Base-by-base conservation (phyloP, 306 rosid genomes). In the Pachyrhizus erosus region DNA sequence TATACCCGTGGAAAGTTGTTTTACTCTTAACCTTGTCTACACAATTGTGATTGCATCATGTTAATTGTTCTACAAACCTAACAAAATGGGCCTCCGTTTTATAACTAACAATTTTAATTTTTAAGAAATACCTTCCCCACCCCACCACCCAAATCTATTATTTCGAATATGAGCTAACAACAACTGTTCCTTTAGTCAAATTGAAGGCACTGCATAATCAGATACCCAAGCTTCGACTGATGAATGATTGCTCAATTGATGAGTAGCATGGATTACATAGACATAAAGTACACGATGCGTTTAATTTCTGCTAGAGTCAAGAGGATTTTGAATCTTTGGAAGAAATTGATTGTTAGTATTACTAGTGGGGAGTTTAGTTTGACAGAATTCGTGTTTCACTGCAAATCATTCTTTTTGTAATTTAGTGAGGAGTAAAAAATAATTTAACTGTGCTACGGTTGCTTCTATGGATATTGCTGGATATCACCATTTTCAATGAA, bases 141-240 rank as follows among this genome's bases (percentile, higher is more conserved):
- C n/a, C n/a, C n/a, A n/a, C n/a, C n/a, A n/a, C n/a, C n/a, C n/a
- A n/a, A n/a, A n/a, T n/a, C n/a, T n/a, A n/a, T n/a, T n/a, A n/a
- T n/a, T n/a, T n/a, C n/a, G n/a, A n/a, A n/a, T n/a, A 96, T 87
- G 98, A 98, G 70, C 87, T 97, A 78, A 97, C 99, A 15, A 96
- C 99, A 39, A 89, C 93, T 27, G 93, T 84, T 77, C 98, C 99
- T 42, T 86, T 96, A 3, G 97, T 96, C 23, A 90, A 90, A 90
- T 76, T 93, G 91, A 97, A 87, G 87, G 93, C 90, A n/a, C 82
- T 96, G 91, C 97, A 86, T 87, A 87, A 85, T 87, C 94, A 96
- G 80, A 79, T 93, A 52, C 86, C 88, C 77, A 92, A 89, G 88
- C 86, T 91, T 78, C 83, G 86, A 29, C 66, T 75, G 37, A 81